A percentile compares a stretch with the other conserved stretches of the same genome.
phyloP scores from a whole-genome alignment of 208 protist genomes.

The Polymyxa betae region DNA sequence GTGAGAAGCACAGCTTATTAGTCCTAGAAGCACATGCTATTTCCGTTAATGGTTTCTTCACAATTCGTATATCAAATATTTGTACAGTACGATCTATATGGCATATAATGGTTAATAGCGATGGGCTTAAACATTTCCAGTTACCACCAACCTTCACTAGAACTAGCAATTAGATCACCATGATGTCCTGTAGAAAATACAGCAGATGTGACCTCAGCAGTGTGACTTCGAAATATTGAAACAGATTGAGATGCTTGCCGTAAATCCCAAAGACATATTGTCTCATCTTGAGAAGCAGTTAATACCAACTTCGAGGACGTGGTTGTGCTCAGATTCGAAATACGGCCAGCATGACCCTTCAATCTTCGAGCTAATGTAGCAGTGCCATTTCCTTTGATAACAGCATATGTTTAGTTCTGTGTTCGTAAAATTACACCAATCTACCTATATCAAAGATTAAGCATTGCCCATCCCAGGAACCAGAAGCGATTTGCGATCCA shows the following conservation, averaged over 20 bases:
- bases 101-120: background rate
- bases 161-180: slow-evolving; percentile 13
- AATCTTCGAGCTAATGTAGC: background rate
- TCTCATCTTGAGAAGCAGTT: slow-evolving; percentile 27
- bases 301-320: background rate
- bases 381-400: background rate
- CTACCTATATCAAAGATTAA: slow-evolving; percentile 7
- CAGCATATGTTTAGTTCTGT: background rate
- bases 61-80: background rate
- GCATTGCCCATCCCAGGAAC: slow-evolving; percentile 27
- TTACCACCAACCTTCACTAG: background rate
- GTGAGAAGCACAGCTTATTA: slow-evolving; percentile 17
- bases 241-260: background rate
- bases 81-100: background rate
- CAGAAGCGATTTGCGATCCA: slow-evolving; percentile 7
- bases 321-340: slow-evolving; percentile 1
- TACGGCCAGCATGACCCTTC: slow-evolving; percentile 38
- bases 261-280: slow-evolving; percentile 2
- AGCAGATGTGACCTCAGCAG: background rate
- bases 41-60: slow-evolving; percentile 37
- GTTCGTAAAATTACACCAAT: background rate
- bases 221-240: slow-evolving; percentile 9
- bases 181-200: background rate
- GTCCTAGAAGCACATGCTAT: background rate
- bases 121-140: background rate